Percentiles rank a stretch among this genome's conserved stretches.
These are phyloP conservation scores for Dioscorea cayenensis DNA, from an alignment of 116 monocot genomes.

Conservation along the genomic window DNA sequence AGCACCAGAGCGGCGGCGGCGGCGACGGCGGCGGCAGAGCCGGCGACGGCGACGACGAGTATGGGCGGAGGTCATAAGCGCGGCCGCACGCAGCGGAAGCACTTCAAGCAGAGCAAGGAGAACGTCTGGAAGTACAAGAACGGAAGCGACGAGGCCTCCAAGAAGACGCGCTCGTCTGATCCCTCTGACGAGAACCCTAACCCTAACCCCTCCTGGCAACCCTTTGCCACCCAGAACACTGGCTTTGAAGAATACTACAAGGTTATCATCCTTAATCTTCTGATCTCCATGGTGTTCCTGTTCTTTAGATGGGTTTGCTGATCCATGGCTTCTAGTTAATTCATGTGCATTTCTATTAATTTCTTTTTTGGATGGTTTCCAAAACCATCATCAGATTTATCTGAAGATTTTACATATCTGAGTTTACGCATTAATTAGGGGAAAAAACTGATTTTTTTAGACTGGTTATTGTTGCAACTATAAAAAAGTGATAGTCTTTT, in stretches of 20 bases:
- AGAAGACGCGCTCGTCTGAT: conserved; percentile 34
- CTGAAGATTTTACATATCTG: too few species aligned
- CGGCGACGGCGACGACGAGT: not conserved
- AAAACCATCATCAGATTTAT: not conserved
- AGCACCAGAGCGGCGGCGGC: not conserved
- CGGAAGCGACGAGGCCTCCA: not conserved
- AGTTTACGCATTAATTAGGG: too few species aligned
- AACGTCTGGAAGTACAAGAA: conserved; percentile 82
- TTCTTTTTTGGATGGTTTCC: not conserved
- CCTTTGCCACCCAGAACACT: conserved; percentile 60
- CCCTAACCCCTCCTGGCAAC: conserved; percentile 44
- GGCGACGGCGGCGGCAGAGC: not conserved
- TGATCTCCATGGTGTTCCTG: not conserved
- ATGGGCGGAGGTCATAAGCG: conserved; percentile 90
- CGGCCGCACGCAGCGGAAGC: conserved; percentile 81
- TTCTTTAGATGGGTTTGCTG: not conserved
- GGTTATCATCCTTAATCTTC: conserved; percentile 15
- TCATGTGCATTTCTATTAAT: not conserved
- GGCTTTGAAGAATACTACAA: conserved; percentile 93
- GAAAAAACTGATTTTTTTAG: too few species aligned
- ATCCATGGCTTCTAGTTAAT: too few species aligned
- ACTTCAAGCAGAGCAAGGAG: conserved; percentile 85
- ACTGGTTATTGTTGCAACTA: too few species aligned
- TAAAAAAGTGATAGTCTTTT: too few species aligned
- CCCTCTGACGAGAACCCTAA: conserved; percentile 12